Conservation (phyloP, 140 eudicot genomes). For the Anethum foeniculum region DNA sequence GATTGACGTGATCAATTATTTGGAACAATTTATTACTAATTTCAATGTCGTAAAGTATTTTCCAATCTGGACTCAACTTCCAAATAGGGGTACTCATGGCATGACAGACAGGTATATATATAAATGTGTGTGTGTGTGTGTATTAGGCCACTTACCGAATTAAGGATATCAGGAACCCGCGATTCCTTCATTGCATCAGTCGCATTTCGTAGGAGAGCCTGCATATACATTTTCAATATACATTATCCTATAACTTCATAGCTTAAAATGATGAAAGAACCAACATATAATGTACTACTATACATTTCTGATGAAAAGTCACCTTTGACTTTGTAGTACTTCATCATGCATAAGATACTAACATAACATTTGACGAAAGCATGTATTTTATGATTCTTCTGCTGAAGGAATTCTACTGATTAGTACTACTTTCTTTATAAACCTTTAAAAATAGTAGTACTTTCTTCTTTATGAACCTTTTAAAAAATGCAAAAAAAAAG, state of each 20-base stretch:
- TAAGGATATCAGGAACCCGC: constrained; percentile 61
- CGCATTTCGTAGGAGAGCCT: constrained; percentile 64
- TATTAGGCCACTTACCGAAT: constrained; percentile 32
- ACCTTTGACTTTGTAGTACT: not conserved
- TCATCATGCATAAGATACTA: not conserved
- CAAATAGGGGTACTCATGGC: not conserved
- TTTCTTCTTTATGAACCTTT: not conserved
- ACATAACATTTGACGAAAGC: not conserved
- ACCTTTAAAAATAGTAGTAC: not conserved
- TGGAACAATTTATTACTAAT: not conserved
- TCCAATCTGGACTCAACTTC: not conserved
- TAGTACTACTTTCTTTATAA: not conserved
- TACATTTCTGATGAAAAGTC: not conserved
- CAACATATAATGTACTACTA: not conserved
- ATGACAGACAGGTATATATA: not conserved
- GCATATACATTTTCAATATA: constrained; percentile 7
- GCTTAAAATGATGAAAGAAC: not conserved
- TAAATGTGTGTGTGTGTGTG: no score
- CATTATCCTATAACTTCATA: not conserved
- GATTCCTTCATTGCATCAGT: constrained; percentile 76
- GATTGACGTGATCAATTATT: not conserved
- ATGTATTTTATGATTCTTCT: no score
- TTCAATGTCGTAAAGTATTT: not conserved
- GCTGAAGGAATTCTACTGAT: no score
- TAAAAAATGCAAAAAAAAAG: not conserved